Base-by-base conservation (phyloP, 2,329 filamentous ascomycete species). In the Penicillium sp. region DNA sequence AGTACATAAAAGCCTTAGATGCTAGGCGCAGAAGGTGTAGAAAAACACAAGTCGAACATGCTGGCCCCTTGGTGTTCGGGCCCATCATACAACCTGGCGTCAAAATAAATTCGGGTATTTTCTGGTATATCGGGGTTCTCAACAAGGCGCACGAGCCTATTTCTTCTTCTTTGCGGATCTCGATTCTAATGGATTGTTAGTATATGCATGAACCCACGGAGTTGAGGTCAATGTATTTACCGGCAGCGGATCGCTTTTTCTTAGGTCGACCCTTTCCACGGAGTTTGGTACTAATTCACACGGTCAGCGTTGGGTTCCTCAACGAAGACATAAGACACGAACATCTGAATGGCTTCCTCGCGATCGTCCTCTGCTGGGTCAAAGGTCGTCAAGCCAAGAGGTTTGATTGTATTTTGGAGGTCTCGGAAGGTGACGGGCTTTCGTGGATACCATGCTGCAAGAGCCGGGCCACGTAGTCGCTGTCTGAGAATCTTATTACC, bases 401-500 rank as follows among this genome's bases (percentile, higher is more conserved):
- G 77, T 14, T 74, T 76, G 60, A 90, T 89, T 40, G 80, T 74
- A 51, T 80, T 80, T 65, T 85, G 82, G 51, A 95, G 69, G 56
- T 94, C 87, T 57, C 80, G 78, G 51, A 94, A 79, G 0, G 84
- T 84, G 20, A 81, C 81, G 13, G 85, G 74, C 51, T 78, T 85
- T 55, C 84, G 82, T 1, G 93, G 93, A 67, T 98, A 98, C 77
- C 96, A 98, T 47, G 87, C 78, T 31, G 84, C 86, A 55, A 96
- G 73, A 0, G 86, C 74, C 24, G 89, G 87, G n/a, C 93, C 93
- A 63, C 80, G 82, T 53, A 97, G 76, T 63, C 90, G 83, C 69
- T 96, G 87, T 63, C 90, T 87, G 50, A 98, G 77, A 67, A 98
- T 77, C 71, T 93, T 95, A 74, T 93, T 96, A 63, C 93, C 93